Conservation (phyloP, 2,329 filamentous ascomycete genomes). For the Helotiales sp. region DNA sequence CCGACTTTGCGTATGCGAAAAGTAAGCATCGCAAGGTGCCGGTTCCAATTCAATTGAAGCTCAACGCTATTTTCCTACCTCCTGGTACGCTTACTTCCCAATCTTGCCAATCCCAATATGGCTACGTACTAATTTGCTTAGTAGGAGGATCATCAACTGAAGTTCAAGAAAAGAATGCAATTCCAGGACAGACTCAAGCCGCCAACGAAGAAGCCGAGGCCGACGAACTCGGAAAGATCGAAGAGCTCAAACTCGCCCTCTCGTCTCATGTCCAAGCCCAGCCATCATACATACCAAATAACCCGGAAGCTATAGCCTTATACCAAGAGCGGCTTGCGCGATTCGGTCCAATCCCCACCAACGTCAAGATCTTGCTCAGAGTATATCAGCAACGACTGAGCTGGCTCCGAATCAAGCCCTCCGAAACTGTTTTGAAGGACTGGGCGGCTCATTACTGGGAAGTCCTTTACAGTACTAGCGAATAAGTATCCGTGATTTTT, state of each 20-base stretch:
- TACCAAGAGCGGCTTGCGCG: not conserved
- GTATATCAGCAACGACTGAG: not conserved
- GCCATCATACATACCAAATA: not conserved
- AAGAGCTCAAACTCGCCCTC: not conserved
- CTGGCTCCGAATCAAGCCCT: not conserved
- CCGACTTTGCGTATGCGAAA: not conserved
- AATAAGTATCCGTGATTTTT: too few species aligned
- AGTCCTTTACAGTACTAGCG: too few species aligned
- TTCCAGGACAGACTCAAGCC: not conserved
- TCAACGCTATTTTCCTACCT: not conserved
- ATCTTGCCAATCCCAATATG: not conserved
- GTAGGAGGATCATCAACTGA: not conserved
- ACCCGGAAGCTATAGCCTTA: not conserved
- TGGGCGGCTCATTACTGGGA: not conserved
- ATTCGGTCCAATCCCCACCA: not conserved
- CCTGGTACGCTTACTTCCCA: not conserved
- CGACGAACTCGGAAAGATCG: not conserved
- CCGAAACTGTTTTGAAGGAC: not conserved
- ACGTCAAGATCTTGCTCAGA: not conserved
- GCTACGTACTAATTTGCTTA: not conserved
- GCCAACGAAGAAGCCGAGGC: not conserved
- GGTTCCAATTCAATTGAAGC: not conserved
- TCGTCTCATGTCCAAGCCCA: not conserved
- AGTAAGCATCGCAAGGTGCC: not conserved
- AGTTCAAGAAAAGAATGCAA: not conserved